Percentiles rank a stretch among this genome's conserved stretches.
phyloP scores from a whole-genome alignment of 129 eudicot species.

The Centella asiatica region DNA sequence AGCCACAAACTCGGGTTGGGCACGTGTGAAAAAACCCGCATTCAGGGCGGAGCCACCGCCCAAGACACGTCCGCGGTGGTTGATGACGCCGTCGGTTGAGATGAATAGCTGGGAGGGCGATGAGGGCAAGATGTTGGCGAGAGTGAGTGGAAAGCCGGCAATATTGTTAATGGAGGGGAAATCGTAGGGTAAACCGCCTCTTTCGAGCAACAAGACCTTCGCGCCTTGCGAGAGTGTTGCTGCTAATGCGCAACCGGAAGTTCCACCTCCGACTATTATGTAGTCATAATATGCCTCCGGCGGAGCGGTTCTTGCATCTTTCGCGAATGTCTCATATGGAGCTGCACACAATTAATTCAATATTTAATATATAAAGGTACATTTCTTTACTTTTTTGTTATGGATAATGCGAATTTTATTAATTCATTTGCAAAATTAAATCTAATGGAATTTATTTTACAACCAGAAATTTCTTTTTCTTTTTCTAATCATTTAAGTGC shows the following conservation, averaged over 20 bases:
- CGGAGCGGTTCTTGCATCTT: constrained; percentile 52
- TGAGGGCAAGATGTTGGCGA: constrained; percentile 44
- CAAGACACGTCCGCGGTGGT: constrained; percentile 62
- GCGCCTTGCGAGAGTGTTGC: constrained; percentile 66
- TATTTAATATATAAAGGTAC: too few species aligned
- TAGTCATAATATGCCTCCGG: constrained; percentile 44
- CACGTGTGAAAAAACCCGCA: constrained; percentile 77
- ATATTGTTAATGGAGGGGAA: constrained; percentile 39
- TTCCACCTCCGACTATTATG: constrained; percentile 84
- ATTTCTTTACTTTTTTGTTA: too few species aligned
- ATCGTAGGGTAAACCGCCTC: constrained; percentile 65
- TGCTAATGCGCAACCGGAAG: constrained; percentile 81
- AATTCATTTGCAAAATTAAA: too few species aligned
- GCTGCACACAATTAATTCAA: constrained; percentile 39
- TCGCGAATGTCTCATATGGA: constrained; percentile 66
- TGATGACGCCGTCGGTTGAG: constrained; percentile 82
- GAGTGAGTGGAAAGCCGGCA: constrained; percentile 32
- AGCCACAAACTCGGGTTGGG: constrained; percentile 31
- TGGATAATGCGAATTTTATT: too few species aligned
- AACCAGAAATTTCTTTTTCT: too few species aligned
- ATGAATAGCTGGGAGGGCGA: constrained; percentile 64
- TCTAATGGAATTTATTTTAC: too few species aligned
- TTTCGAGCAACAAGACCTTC: constrained; percentile 57
- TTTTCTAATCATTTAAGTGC: too few species aligned
- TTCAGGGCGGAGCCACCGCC: constrained; percentile 83